Conservation (phyloP, 2,329 filamentous ascomycete genomes). For the Ilyonectria robusta region DNA sequence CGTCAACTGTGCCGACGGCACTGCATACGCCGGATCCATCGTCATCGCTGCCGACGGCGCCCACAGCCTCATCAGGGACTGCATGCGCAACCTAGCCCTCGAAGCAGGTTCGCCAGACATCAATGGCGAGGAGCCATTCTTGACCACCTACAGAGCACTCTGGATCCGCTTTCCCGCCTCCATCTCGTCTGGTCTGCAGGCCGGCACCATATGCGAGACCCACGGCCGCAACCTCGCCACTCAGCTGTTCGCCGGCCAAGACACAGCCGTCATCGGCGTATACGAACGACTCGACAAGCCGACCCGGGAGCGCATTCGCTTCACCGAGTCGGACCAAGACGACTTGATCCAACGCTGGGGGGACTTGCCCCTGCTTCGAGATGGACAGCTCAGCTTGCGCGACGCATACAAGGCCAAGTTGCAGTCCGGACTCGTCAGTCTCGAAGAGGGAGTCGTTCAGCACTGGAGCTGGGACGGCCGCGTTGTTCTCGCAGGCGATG, state of each 20-base stretch:
- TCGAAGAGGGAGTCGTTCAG: constrained; percentile 55
- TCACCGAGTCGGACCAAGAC: constrained; percentile 34
- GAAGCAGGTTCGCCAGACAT: constrained; percentile 23
- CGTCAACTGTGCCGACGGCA: constrained; percentile 53
- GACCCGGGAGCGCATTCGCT: constrained; percentile 32
- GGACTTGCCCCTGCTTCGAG: constrained; percentile 33
- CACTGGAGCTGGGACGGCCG: constrained; percentile 54
- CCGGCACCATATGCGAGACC: constrained; percentile 50
- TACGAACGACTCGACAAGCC: constrained; percentile 40
- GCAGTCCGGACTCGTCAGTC: constrained; percentile 48
- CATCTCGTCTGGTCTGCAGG: constrained; percentile 15
- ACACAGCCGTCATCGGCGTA: constrained; percentile 32
- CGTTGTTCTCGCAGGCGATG: constrained; percentile 55
- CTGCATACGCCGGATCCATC: constrained; percentile 51
- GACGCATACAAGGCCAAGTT: constrained; percentile 48
- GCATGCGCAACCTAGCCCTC: constrained; percentile 52
- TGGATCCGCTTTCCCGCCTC: constrained; percentile 52
- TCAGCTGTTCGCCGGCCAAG: constrained; percentile 38
- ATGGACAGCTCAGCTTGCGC: constrained; percentile 45
- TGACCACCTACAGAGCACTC: constrained; percentile 51
- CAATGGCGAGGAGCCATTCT: constrained; percentile 50
- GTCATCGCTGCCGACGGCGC: constrained; percentile 61
- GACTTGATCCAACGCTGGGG: constrained; percentile 38
- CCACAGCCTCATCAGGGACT: constrained; percentile 53
- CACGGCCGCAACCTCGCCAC: constrained; percentile 40